Evolutionary conservation across 2,329 filamentous ascomycete species (phyloP).

Genomic region (Exserohilum rostratum): DNA sequence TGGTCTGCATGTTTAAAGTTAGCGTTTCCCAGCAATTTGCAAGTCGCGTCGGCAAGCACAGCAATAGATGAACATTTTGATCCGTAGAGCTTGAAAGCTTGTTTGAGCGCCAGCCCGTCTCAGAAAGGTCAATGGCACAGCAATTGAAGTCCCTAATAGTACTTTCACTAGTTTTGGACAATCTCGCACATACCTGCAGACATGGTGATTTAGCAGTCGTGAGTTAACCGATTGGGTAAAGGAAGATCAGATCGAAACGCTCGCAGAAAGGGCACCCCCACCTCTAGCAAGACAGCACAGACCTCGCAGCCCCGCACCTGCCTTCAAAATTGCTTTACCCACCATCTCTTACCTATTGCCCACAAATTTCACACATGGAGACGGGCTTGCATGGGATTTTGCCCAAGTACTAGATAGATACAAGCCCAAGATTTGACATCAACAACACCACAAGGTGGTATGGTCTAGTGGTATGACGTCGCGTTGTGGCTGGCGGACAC

Average conservation of each 20-base stretch:
- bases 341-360: fast-evolving
- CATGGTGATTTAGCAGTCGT: constrained; percentile 4
- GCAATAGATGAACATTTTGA: background rate
- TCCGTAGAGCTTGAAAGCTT: background rate
- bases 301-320: constrained; percentile 14
- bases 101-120: too few species aligned
- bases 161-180: background rate
- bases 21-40: constrained; percentile 3
- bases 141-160: background rate
- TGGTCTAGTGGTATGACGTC: constrained; percentile 51
- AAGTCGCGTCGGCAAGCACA: constrained; percentile 4
- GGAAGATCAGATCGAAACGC: constrained; percentile 5
- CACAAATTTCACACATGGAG: background rate
- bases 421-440: constrained; percentile 6
- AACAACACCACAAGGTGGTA: constrained; percentile 35
- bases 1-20: constrained; percentile 9
- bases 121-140: background rate
- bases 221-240: constrained; percentile 6
- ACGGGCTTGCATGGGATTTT: background rate
- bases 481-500: constrained; percentile 45
- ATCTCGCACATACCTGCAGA: constrained; percentile 17
- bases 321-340: background rate
- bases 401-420: constrained; percentile 1
- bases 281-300: constrained; percentile 24
- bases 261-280: constrained; percentile 11